Evolutionary conservation across 2,329 filamentous ascomycete genomes (phyloP).

Genomic region (Zymoseptoria passerinii): DNA sequence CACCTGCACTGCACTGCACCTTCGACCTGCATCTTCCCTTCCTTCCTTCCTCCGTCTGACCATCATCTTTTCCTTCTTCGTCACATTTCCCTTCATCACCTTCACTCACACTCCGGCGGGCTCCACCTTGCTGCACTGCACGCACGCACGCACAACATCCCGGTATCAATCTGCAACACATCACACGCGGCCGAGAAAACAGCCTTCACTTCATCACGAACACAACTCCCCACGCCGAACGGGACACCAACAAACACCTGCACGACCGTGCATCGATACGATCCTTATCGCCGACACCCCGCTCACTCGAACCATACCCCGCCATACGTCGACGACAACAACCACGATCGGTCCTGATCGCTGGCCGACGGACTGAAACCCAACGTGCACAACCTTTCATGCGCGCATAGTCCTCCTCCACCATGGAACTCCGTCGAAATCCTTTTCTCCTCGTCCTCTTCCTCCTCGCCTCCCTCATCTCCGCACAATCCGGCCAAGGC

Average conservation of each 20-base stretch:
- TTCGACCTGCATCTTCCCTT: no score
- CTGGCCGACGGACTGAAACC: neutral
- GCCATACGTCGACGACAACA: neutral
- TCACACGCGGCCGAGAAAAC: neutral
- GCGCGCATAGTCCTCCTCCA: no score
- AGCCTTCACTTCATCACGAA: neutral
- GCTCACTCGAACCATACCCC: neutral
- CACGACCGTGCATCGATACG: neutral
- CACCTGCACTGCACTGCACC: no score
- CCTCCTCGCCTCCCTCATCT: neutral
- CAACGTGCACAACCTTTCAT: neutral
- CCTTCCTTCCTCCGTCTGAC: neutral
- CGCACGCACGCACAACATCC: neutral
- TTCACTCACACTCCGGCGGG: neutral
- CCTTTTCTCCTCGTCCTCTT: neutral
- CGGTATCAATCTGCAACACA: neutral
- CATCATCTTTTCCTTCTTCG: neutral
- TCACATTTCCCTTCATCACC: neutral
- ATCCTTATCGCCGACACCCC: neutral
- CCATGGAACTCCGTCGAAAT: neutral
- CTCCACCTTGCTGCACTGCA: neutral
- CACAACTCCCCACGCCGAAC: neutral
- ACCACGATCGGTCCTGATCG: neutral
- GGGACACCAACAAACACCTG: no score
- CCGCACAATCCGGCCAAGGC: slow-evolving; percentile 18